phyloP scores from a whole-genome alignment of 768 basidiomycete genomes.

The Trichaptum fuscoviolaceum region DNA sequence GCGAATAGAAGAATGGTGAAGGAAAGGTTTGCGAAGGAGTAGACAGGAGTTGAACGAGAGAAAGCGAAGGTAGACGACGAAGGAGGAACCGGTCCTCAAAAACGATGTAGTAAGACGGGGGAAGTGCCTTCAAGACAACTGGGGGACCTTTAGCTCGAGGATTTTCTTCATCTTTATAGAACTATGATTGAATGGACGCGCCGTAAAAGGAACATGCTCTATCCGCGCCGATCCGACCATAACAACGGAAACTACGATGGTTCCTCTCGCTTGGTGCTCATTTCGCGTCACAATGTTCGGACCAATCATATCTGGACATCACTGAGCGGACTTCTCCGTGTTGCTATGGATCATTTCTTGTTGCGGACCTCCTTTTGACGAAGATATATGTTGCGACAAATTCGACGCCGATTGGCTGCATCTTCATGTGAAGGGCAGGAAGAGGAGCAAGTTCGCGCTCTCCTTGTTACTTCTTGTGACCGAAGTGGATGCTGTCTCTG shows the following conservation, averaged over 20 bases:
- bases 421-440: not conserved
- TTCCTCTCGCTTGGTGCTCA: not conserved
- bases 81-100: not conserved
- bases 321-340: not conserved
- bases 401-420: not conserved
- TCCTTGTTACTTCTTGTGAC: too few species aligned
- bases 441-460: too few species aligned
- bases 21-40: constrained; percentile 3
- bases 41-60: not conserved
- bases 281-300: not conserved
- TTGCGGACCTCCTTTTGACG: not conserved
- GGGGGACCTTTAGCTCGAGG: not conserved
- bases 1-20: not conserved
- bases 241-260: not conserved
- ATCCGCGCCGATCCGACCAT: not conserved
- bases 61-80: not conserved
- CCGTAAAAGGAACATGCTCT: not conserved
- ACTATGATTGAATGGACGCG: not conserved
- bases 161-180: not conserved
- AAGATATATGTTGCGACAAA: not conserved
- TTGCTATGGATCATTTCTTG: not conserved
- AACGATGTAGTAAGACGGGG: not conserved
- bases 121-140: not conserved
- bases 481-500: not conserved
- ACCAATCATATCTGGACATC: not conserved